Evolutionary conservation across 371 early-diverging fungal species (phyloP).

Genomic region (Rhizopus sp.): DNA sequence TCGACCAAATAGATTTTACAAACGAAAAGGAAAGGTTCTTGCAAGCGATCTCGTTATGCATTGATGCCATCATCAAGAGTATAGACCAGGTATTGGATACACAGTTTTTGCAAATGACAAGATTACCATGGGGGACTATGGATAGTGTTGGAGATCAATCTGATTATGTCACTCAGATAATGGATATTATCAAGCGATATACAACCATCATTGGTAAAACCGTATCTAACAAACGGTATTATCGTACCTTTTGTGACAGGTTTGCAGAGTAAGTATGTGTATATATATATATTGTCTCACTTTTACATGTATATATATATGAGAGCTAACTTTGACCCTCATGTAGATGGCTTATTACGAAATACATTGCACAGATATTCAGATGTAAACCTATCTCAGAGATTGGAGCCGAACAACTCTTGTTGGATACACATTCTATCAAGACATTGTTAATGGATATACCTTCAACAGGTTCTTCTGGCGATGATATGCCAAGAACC

Average conservation of each 20-base stretch:
- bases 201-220: constrained; percentile 58
- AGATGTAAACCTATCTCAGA: constrained; percentile 82
- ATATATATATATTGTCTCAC: background rate
- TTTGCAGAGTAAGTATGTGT: constrained; percentile 75
- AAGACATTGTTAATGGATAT: constrained; percentile 77
- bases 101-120: constrained; percentile 69
- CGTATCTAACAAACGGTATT: constrained; percentile 75
- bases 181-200: constrained; percentile 49
- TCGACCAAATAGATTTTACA: constrained; percentile 67
- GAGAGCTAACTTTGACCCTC: constrained; percentile 12
- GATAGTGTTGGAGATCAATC: constrained; percentile 93
- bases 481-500: constrained; percentile 39
- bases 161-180: constrained; percentile 75
- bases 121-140: constrained; percentile 78
- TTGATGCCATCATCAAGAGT: constrained; percentile 67
- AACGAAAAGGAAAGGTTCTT: constrained; percentile 78
- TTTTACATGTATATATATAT: background rate
- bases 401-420: constrained; percentile 88
- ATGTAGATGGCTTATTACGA: constrained; percentile 61
- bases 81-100: constrained; percentile 69
- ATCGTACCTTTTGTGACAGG: constrained; percentile 87
- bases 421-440: constrained; percentile 90
- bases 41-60: constrained; percentile 54
- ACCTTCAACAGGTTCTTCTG: constrained; percentile 55
- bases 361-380: constrained; percentile 64